These are phyloP conservation scores for Aciculosporium take DNA, from an alignment of 2,329 filamentous ascomycete genomes.

Conservation along the genomic window DNA sequence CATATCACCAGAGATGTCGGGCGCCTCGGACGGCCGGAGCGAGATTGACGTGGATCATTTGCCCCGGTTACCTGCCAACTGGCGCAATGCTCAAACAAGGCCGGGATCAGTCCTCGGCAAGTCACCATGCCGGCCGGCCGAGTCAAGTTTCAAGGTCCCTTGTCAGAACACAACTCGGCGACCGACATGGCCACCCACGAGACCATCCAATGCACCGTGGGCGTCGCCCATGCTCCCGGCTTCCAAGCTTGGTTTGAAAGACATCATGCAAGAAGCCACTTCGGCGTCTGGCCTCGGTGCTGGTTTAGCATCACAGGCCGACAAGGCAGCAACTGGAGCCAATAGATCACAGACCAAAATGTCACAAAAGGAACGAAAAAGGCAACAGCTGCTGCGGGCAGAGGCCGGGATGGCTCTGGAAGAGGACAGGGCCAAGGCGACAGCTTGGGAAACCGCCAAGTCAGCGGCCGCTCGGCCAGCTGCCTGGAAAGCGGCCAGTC, in stretches of 20 bases:
- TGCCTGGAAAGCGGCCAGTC: slow-evolving; percentile 52
- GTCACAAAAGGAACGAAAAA: slow-evolving; percentile 88
- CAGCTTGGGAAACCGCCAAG: slow-evolving; percentile 30
- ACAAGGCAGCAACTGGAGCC: slow-evolving; percentile 24
- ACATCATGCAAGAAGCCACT: slow-evolving; percentile 55
- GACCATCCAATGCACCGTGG: slow-evolving; percentile 32
- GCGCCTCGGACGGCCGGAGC: slow-evolving; percentile 9
- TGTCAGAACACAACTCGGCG: background rate
- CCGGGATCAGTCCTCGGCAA: background rate
- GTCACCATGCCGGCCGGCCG: background rate
- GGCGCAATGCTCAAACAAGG: slow-evolving; percentile 11
- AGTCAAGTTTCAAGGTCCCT: background rate
- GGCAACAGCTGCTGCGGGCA: slow-evolving; percentile 55
- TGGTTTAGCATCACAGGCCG: slow-evolving; percentile 36
- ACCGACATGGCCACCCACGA: background rate
- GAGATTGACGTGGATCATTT: slow-evolving; percentile 16
- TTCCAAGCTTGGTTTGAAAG: slow-evolving; percentile 56
- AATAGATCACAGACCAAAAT: slow-evolving; percentile 42
- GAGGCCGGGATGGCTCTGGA: slow-evolving; percentile 27
- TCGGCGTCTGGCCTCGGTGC: slow-evolving; percentile 39
- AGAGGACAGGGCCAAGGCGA: slow-evolving; percentile 16
- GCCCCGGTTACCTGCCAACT: slow-evolving; percentile 16
- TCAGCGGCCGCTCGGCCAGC: slow-evolving; percentile 27
- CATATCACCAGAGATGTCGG: slow-evolving; percentile 10
- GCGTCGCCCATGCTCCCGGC: slow-evolving; percentile 35